Evolutionary conservation across 257 asterid genomes (phyloP).

Genomic region (Solanum corneliomulleri): DNA sequence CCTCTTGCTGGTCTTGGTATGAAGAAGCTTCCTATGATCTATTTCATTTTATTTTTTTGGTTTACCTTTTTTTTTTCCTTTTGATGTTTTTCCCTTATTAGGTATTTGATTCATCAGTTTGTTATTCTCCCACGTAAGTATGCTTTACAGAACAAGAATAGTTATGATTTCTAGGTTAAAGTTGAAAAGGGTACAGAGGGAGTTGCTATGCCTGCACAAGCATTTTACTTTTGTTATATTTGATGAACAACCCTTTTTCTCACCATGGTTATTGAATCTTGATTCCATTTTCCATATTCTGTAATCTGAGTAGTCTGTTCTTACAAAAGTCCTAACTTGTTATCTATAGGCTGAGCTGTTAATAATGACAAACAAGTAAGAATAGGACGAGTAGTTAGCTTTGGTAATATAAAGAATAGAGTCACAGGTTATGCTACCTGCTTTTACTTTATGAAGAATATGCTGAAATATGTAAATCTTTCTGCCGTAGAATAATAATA

Average conservation of each 20-base stretch:
- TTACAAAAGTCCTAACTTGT: neutral
- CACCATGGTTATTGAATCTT: neutral
- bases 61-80: neutral
- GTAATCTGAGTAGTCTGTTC: neutral
- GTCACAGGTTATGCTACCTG: neutral
- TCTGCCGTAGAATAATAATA: neutral
- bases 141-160: neutral
- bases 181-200: neutral
- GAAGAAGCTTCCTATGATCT: slow-evolving; percentile 5
- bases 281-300: neutral
- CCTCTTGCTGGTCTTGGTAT: slow-evolving; percentile 99
- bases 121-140: neutral
- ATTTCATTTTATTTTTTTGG: neutral
- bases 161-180: neutral
- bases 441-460: neutral
- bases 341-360: neutral
- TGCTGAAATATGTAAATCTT: neutral
- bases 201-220: neutral
- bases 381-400: neutral
- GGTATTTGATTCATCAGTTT: neutral
- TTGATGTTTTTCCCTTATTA: neutral
- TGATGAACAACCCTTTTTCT: neutral
- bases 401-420: neutral
- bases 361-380: neutral
- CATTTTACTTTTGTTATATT: neutral